Conservation (phyloP, 164 flowering plant species). For the Umbilicus rupestris region DNA sequence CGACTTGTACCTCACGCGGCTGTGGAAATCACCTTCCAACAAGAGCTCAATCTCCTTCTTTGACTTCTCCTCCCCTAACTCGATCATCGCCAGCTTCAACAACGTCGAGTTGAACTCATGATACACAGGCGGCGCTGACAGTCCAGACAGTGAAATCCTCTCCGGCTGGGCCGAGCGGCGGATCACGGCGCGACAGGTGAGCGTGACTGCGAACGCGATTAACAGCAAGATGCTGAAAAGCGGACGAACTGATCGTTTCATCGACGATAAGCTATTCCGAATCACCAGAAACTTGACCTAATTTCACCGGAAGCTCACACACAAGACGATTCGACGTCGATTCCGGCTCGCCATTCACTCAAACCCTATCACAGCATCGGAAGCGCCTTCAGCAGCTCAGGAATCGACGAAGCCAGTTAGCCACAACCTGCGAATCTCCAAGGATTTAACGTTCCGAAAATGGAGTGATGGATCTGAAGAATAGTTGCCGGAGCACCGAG, state of each 20-base stretch:
- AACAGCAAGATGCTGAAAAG: slow-evolving; percentile 38
- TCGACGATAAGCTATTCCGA: slow-evolving; percentile 14
- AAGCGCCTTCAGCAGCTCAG: background rate
- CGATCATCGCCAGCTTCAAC: slow-evolving; percentile 52
- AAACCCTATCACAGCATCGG: background rate
- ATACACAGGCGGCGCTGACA: background rate
- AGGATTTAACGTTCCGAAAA: background rate
- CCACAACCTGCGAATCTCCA: no score
- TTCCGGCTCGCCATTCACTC: background rate
- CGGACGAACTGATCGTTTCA: slow-evolving; percentile 50
- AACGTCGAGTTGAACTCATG: slow-evolving; percentile 54
- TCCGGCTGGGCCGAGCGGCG: slow-evolving; percentile 18
- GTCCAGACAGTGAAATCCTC: background rate
- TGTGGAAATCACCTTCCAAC: slow-evolving; percentile 44
- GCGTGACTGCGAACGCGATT: slow-evolving; percentile 27
- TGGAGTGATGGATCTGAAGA: background rate
- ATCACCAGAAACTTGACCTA: background rate
- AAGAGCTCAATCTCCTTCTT: slow-evolving; percentile 52
- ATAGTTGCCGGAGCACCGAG: slow-evolving; percentile 6
- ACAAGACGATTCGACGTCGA: background rate
- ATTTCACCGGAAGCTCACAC: background rate
- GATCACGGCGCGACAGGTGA: slow-evolving; percentile 29
- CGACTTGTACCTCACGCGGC: slow-evolving; percentile 30
- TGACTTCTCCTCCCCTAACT: slow-evolving; percentile 32
- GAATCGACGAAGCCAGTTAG: no score